Evolutionary conservation across 2,329 filamentous ascomycete species (phyloP).

Genomic region (Colletotrichum godetiae): DNA sequence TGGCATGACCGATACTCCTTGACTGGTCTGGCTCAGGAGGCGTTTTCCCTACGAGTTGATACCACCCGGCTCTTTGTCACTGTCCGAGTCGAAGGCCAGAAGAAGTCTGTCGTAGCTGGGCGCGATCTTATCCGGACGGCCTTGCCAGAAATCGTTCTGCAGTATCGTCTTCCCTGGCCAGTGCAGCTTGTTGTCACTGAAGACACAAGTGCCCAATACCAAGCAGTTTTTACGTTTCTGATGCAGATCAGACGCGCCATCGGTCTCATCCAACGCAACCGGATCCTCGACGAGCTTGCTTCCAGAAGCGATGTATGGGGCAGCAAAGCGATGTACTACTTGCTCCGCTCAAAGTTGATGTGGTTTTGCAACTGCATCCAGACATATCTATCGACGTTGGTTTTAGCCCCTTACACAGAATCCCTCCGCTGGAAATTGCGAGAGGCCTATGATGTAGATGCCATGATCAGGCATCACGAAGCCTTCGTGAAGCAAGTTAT

Average conservation of each 20-base stretch:
- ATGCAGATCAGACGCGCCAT: conserved; percentile 81
- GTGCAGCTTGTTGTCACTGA: conserved; percentile 79
- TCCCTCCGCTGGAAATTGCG: conserved; percentile 68
- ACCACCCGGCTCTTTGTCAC: conserved; percentile 71
- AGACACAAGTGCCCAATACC: conserved; percentile 73
- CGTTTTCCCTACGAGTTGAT: conserved; percentile 71
- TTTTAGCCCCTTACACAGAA: conserved; percentile 70
- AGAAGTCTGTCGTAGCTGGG: conserved; percentile 56
- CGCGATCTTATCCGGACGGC: conserved; percentile 49
- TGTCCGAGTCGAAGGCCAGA: conserved; percentile 54
- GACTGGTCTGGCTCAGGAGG: conserved; percentile 80
- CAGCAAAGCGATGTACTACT: conserved; percentile 64
- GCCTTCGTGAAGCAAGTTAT: conserved; percentile 71
- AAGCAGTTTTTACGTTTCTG: conserved; percentile 78
- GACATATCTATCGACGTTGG: conserved; percentile 80
- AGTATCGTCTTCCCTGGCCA: conserved; percentile 76
- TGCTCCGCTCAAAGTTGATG: conserved; percentile 75
- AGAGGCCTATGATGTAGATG: conserved; percentile 78
- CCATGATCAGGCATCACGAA: conserved; percentile 79
- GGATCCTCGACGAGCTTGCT: conserved; percentile 54
- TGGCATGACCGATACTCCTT: conserved; percentile 89
- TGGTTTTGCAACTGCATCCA: conserved; percentile 84
- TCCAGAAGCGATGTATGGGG: conserved; percentile 49
- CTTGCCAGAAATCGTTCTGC: conserved; percentile 72
- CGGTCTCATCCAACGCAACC: conserved; percentile 70